A percentile compares a stretch with the other conserved stretches of the same genome.
phyloP scores from a whole-genome alignment of 495 filamentous ascomycete species.

The Lasiosphaeria miniovina region DNA sequence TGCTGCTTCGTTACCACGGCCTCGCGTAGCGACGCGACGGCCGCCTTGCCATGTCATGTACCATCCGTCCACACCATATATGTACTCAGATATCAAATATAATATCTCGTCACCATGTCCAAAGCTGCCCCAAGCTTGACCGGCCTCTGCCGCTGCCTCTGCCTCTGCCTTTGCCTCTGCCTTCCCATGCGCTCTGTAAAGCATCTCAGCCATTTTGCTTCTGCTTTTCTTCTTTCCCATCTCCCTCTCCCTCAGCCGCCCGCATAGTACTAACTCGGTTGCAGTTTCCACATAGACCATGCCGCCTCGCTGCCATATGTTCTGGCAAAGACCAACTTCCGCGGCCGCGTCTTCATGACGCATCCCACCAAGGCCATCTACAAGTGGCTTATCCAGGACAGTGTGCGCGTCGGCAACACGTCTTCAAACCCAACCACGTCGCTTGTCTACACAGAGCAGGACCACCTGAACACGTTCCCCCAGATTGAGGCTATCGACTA shows the following conservation, averaged over 20 bases:
- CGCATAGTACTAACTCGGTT: conserved; percentile 27
- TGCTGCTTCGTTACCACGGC: background rate
- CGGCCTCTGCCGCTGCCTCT: conserved; percentile 18
- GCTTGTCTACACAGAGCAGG: conserved; percentile 87
- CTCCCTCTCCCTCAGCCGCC: background rate
- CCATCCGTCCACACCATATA: conserved; percentile 17
- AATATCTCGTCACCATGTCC: conserved; percentile 28
- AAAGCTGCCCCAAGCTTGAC: conserved; percentile 22
- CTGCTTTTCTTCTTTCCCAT: background rate
- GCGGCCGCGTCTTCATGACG: conserved; percentile 96
- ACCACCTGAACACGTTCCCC: conserved; percentile 88
- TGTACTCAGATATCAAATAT: conserved; percentile 39
- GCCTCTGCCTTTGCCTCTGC: conserved; percentile 4
- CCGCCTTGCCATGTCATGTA: conserved; percentile 23
- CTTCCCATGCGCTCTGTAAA: conserved; percentile 8
- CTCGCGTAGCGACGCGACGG: background rate
- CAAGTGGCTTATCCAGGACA: conserved; percentile 98
- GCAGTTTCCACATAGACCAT: conserved; percentile 95
- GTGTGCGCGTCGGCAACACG: conserved; percentile 80
- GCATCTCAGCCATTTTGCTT: conserved; percentile 8
- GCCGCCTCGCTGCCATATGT: conserved; percentile 95
- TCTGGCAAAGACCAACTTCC: conserved; percentile 95
- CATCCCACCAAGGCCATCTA: conserved; percentile 99
- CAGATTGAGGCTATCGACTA: conserved; percentile 97
- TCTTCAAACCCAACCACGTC: conserved; percentile 69